These are phyloP conservation scores for Wickerhamiella sergipiensis DNA, from an alignment of 805 yeast species.

Conservation along the genomic window DNA sequence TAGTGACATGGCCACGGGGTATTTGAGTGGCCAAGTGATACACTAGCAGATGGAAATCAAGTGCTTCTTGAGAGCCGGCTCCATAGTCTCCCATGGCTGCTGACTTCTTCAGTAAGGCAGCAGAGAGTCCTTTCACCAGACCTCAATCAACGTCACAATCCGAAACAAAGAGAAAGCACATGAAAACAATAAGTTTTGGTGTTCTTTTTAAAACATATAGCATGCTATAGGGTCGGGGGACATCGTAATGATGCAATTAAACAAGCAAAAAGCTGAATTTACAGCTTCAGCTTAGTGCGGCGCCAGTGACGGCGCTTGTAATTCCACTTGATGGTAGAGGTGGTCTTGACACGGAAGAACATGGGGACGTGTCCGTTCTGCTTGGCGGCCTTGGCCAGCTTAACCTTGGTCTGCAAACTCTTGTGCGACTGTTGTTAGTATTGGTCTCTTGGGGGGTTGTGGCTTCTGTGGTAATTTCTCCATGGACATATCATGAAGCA, in stretches of 20 bases:
- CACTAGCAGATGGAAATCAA: slow-evolving; percentile 47
- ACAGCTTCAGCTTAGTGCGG: slow-evolving; percentile 97
- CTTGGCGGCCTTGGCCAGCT: slow-evolving; percentile 96
- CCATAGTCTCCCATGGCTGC: slow-evolving; percentile 10
- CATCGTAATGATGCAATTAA: not conserved
- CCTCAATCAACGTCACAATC: not conserved
- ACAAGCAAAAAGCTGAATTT: slow-evolving; percentile 28
- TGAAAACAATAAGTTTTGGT: not conserved
- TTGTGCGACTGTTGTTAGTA: slow-evolving; percentile 39
- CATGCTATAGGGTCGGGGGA: slow-evolving; percentile 1
- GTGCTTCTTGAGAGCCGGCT: slow-evolving; percentile 31
- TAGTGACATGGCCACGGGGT: slow-evolving; percentile 51
- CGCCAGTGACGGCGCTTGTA: slow-evolving; percentile 99
- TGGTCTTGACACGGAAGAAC: slow-evolving; percentile 98
- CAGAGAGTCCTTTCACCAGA: too few species aligned
- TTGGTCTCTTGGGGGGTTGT: not conserved
- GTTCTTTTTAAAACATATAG: slow-evolving; percentile 1
- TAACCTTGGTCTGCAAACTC: slow-evolving; percentile 93
- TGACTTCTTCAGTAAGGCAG: too few species aligned
- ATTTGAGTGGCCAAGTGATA: slow-evolving; percentile 39
- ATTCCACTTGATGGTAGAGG: slow-evolving; percentile 79
- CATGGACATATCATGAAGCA: not conserved
- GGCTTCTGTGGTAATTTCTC: not conserved
- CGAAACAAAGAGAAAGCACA: not conserved
- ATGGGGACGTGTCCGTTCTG: slow-evolving; percentile 99